Evolutionary conservation across 2,329 filamentous ascomycete genomes (phyloP), one percentile per base, ranked within the genome.

Genomic region (Pyrenochaeta sp.): DNA sequence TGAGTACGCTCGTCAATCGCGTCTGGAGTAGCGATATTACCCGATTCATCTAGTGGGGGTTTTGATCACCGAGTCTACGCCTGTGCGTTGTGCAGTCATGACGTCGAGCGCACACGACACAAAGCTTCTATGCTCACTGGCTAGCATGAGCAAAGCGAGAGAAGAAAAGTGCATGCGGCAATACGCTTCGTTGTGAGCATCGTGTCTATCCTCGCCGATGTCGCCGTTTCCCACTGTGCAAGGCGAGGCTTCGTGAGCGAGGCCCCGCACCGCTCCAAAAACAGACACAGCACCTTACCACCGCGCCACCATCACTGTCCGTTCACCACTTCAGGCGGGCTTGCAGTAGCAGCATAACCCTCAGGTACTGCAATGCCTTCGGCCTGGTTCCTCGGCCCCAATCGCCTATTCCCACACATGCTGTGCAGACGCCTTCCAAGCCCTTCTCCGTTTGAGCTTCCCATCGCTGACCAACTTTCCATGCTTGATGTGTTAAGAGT

Each of bases 231-330:
- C 48, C 45, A 41, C 49, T 42, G 28, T 34, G 44, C 52, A 46
- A 19, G 29, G 35, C 39, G 41, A 53, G 44, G 43, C 43, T 44
- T 41, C 37, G 21, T 40, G 9, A 48, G 21, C 44, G 17, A 42
- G 14, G 20, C 20, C 27, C 30, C 15, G 32, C 45, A 41, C 32
- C 41, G 23, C 41, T 29, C 41, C 19, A 14, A 23, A 37, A 20
- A 23, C 43, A 44, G 41, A 27, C 11, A 32, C 38, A 29, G 44
- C 26, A 54, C 50, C 38, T 50, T 42, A 35, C 49, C 41, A 47
- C 28, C 26, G 34, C 41, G 48, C 48, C 42, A 44, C 53, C 19
- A 38, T 15, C 26, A 41, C 21, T 48, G 44, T 57, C 51, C 45
- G 49, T 34, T 35, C 49, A 30, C 44, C 26, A 37, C 40, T 31